These are phyloP conservation scores for Heritiera fomes DNA, from an alignment of 345 rosid genomes.

Conservation along the genomic window DNA sequence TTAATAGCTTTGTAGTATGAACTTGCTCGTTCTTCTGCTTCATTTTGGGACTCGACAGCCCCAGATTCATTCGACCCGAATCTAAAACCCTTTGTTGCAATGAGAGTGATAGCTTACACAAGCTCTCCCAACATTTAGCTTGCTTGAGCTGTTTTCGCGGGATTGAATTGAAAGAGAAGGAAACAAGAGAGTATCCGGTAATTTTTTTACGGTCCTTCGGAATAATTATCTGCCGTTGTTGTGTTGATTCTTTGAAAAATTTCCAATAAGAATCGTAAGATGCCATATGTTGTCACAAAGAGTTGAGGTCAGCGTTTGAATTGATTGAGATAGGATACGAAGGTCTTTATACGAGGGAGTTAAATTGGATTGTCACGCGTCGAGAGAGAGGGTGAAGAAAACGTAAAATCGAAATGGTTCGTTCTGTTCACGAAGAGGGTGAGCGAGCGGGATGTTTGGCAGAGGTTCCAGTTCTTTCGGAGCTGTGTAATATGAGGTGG, in stretches of 20 bases:
- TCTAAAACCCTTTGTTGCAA: background rate
- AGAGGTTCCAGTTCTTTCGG: background rate
- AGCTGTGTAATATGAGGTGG: background rate
- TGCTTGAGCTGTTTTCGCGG: constrained; percentile 14
- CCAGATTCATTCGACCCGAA: constrained; percentile 1
- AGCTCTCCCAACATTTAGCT: background rate
- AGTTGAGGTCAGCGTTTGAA: background rate
- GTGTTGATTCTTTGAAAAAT: background rate
- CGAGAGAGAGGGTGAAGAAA: background rate
- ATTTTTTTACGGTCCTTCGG: background rate
- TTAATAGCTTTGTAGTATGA: constrained; percentile 49
- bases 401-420: background rate
- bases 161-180: too few relatives aligned
- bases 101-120: background rate
- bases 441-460: background rate
- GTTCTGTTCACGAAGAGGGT: background rate
- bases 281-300: background rate
- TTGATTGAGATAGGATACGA: background rate
- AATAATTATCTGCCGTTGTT: background rate
- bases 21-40: constrained; percentile 56
- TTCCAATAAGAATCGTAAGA: background rate
- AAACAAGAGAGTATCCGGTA: background rate
- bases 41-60: constrained; percentile 29
- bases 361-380: background rate
- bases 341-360: background rate